These are phyloP conservation scores for Ceratobasidium sp. DNA, from an alignment of 1,284 basidiomycete genomes.

Conservation along the genomic window DNA sequence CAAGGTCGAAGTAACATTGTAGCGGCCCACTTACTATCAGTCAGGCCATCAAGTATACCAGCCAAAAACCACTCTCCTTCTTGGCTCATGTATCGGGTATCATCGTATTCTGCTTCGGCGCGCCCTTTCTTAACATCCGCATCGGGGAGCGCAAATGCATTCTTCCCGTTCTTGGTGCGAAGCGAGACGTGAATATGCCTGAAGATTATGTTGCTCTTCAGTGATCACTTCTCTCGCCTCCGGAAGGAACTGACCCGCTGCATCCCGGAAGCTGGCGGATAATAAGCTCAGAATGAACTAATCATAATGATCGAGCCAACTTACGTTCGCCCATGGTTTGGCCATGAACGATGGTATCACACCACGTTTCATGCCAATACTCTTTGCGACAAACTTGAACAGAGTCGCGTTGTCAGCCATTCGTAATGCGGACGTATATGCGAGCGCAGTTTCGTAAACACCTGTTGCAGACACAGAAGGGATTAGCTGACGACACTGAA, in stretches of 20 bases:
- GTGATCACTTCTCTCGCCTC: neutral
- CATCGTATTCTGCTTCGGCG: constrained; percentile 77
- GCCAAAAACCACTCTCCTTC: constrained; percentile 94
- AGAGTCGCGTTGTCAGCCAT: constrained; percentile 97
- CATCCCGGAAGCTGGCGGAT: constrained; percentile 82
- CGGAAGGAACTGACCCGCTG: constrained; percentile 73
- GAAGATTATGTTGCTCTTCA: constrained; percentile 6
- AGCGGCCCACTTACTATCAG: constrained; percentile 73
- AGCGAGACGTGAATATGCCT: constrained; percentile 95
- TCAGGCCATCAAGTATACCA: constrained; percentile 88
- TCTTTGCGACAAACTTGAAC: constrained; percentile 95
- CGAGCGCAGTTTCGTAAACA: constrained; percentile 94
- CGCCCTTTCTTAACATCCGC: constrained; percentile 75
- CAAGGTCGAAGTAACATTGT: neutral
- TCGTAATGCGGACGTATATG: constrained; percentile 84
- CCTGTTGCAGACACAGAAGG: constrained; percentile 57
- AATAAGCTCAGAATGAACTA: neutral
- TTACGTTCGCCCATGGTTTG: constrained; percentile 91
- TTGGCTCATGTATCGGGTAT: constrained; percentile 87
- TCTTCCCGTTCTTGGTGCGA: constrained; percentile 76
- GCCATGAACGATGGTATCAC: constrained; percentile 98
- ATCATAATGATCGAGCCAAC: constrained; percentile 53
- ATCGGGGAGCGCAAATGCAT: constrained; percentile 80
- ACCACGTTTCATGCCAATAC: constrained; percentile 88
- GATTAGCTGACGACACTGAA: constrained; percentile 24